A percentile compares a stretch with the other conserved stretches of the same genome.
These are phyloP conservation scores for Barnettozyma sp. DNA, from an alignment of 805 yeast genomes.

Conservation along the genomic window DNA sequence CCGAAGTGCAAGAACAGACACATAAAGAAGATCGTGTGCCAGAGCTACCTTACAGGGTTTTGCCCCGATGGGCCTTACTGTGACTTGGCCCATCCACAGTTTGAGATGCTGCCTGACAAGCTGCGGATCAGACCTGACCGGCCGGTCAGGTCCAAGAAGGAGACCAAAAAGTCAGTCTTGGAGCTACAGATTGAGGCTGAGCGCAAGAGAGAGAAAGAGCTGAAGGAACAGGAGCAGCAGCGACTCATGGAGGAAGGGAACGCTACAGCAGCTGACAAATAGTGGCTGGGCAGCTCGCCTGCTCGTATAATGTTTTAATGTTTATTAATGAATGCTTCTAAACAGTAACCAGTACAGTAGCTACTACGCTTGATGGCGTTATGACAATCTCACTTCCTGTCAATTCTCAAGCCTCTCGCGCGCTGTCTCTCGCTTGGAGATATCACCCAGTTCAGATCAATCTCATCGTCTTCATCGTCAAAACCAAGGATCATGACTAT, in stretches of 20 bases:
- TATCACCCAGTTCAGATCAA: conserved; percentile 61
- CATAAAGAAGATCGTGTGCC: conserved; percentile 68
- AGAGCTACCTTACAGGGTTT: conserved; percentile 77
- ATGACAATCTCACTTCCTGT: conserved; percentile 18
- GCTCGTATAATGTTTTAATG: too few relatives aligned
- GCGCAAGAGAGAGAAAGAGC: conserved; percentile 15
- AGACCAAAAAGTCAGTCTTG: conserved; percentile 17
- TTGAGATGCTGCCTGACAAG: conserved; percentile 41
- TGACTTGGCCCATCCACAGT: conserved; percentile 77
- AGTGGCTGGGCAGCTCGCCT: too few relatives aligned
- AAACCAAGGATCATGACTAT: conserved; percentile 74
- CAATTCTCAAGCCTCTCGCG: conserved; percentile 51
- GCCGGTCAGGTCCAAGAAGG: conserved; percentile 14
- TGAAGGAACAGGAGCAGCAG: conserved; percentile 14
- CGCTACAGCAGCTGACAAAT: too few relatives aligned
- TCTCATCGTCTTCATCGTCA: conserved; percentile 60
- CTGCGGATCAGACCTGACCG: conserved; percentile 31
- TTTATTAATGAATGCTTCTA: conserved; percentile 1
- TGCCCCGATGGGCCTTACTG: conserved; percentile 81
- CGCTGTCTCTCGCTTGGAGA: conserved; percentile 67
- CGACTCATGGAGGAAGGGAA: too few relatives aligned
- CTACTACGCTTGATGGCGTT: too few relatives aligned
- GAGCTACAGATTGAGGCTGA: conserved; percentile 26
- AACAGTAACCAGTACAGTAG: too few relatives aligned
- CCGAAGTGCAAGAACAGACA: conserved; percentile 82